Base-by-base conservation (phyloP, 2,329 filamentous ascomycete genomes). In the Elsinoe australis region DNA sequence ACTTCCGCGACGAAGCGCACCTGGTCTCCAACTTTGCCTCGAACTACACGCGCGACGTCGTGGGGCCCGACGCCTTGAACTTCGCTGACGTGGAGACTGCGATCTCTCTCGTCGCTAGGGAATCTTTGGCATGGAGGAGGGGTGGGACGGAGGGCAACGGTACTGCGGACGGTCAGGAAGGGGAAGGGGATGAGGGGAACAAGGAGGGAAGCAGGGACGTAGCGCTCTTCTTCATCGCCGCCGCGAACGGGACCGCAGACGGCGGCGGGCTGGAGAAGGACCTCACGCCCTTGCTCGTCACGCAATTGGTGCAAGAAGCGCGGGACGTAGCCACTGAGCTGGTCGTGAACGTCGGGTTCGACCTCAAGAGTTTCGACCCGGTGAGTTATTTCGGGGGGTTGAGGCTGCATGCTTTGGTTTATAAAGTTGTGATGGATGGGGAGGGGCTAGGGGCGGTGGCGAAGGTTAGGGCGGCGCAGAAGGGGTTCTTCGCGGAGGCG, bases 21-120 rank as follows among this genome's bases (percentile, higher is more conserved):
- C 38, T 42, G 8, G 21, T 42, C 38, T 26, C 38, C 22, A 42
- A 19, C 7, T 42, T 42, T 14, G 24, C 9, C 4, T 5, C 9
- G 12, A 29, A 42, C 21, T 42, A 42, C 38, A 29, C 24, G n/a
- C 19, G 22, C 10, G 28, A 12, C 12, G 38, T 42, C 9, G 22
- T 42, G n/a, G 38, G 38, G 5, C 38, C 38, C 2, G 38, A 42
- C 22, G 38, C 17, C 2, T 22, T 42, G 21, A 42, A 42, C 38
- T 42, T 42, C 15, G 38, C 21, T 6, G 38, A 42, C 19, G 21
- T 42, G 24, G 38, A 42, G 24, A 22, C 19, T 2, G 15, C 10
- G 2, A 28, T 42, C 17, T 42, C 38, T 14, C 12, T 42, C 15
- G 22, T 42, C 10, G 38, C 38, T 6, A n/a, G 15, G 12, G 38